A percentile compares a stretch with the other conserved stretches of the same genome.
These are phyloP conservation scores for Trypanosomatidae sp. DNA, from an alignment of 208 protist species.

Conservation along the genomic window DNA sequence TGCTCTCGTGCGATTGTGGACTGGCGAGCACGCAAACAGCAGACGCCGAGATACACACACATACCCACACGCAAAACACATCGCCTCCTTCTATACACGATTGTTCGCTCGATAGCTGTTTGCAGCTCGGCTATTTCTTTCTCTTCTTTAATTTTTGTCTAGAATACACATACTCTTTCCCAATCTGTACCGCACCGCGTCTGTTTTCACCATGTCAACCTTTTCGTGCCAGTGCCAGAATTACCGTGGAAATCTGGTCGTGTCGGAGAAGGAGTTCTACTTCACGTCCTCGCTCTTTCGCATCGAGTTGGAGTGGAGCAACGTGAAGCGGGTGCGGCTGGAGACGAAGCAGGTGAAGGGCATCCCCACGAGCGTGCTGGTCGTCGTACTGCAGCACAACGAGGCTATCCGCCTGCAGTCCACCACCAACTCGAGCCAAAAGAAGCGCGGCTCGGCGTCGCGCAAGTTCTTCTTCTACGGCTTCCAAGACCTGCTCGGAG, in stretches of 20 bases:
- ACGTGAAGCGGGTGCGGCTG: constrained; percentile 59
- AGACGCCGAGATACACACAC: too few relatives aligned
- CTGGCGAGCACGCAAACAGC: too few relatives aligned
- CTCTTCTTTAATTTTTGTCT: too few relatives aligned
- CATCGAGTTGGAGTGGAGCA: constrained; percentile 57
- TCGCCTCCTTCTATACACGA: background rate
- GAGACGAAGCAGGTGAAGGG: constrained; percentile 78
- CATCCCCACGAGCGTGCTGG: constrained; percentile 64
- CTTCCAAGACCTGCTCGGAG: constrained; percentile 77
- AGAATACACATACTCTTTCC: too few relatives aligned
- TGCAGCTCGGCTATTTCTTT: too few relatives aligned
- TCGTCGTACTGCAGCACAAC: constrained; percentile 43
- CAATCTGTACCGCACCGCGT: too few relatives aligned
- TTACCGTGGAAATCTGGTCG: constrained; percentile 54
- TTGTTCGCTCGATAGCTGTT: background rate
- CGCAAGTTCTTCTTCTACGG: constrained; percentile 72
- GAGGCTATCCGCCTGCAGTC: constrained; percentile 17
- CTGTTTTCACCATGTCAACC: constrained; percentile 28
- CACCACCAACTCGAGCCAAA: constrained; percentile 9
- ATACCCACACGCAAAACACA: background rate
- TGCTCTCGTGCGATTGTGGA: too few relatives aligned
- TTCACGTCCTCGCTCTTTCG: constrained; percentile 63
- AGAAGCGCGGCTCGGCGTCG: constrained; percentile 19
- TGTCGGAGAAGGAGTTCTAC: constrained; percentile 41
- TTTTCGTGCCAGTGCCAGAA: constrained; percentile 73